These are phyloP conservation scores for Teratosphaeria pseudoeucalypti DNA, from an alignment of 2,329 filamentous ascomycete species.

Conservation along the genomic window DNA sequence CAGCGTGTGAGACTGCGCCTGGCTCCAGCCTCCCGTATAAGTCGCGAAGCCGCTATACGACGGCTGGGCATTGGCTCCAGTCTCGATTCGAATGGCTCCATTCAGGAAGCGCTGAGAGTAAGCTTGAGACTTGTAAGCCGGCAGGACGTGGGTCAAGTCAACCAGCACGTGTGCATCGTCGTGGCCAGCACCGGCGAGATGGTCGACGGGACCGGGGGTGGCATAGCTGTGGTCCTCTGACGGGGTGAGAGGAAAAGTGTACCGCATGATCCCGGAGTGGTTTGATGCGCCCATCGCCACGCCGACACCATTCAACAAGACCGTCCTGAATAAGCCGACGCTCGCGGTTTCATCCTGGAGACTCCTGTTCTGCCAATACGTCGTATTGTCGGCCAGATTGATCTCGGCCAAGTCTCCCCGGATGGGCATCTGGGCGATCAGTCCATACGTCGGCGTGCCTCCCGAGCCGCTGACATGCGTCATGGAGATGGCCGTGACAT, in stretches of 20 bases:
- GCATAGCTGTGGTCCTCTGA: background rate
- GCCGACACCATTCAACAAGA: conserved; percentile 43
- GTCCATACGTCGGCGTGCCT: conserved; percentile 56
- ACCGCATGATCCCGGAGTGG: conserved; percentile 49
- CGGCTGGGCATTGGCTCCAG: background rate
- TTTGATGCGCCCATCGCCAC: conserved; percentile 49
- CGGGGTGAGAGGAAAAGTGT: conserved; percentile 41
- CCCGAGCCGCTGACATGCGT: conserved; percentile 58
- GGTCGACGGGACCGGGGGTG: background rate
- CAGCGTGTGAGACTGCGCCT: background rate
- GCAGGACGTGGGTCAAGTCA: conserved; percentile 26
- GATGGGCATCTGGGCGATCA: conserved; percentile 15
- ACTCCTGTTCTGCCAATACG: background rate
- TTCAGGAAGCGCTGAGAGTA: conserved; percentile 41
- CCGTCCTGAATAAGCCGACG: conserved; percentile 49
- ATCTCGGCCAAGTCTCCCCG: conserved; percentile 4
- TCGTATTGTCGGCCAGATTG: background rate
- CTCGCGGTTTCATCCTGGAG: background rate
- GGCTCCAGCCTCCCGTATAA: background rate
- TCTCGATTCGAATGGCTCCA: background rate
- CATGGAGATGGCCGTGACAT: conserved; percentile 29
- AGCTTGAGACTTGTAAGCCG: conserved; percentile 43
- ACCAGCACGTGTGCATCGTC: background rate
- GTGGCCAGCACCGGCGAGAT: background rate
- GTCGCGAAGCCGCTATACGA: background rate